Evolutionary conservation across 148 eudicot genomes (phyloP).

Genomic region (Simmondsia chinensis): DNA sequence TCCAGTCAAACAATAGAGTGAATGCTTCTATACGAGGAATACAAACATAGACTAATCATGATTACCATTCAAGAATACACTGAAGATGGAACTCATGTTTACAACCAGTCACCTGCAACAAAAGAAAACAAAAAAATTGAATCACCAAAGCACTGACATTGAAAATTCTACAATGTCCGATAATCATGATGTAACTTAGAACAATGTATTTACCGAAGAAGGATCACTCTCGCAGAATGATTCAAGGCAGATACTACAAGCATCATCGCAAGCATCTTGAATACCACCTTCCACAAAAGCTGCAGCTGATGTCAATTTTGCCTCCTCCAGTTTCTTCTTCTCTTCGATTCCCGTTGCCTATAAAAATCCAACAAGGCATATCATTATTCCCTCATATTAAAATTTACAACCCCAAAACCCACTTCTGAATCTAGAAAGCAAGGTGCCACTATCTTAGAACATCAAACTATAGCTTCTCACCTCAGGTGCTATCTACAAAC

Average conservation of each 20-base stretch:
- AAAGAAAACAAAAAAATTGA: conserved; percentile 3
- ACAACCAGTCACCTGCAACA: conserved; percentile 72
- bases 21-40: too few species aligned
- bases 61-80: conserved; percentile 97
- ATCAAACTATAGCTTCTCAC: too few species aligned
- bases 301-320: conserved; percentile 71
- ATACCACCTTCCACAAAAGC: conserved; percentile 83
- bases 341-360: conserved; percentile 37
- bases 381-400: too few species aligned
- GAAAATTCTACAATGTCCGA: too few species aligned
- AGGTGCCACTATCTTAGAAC: too few species aligned
- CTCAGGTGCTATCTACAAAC: too few species aligned
- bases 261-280: conserved; percentile 81
- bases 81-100: conserved; percentile 98
- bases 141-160: too few species aligned
- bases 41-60: background rate
- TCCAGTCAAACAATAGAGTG: too few species aligned
- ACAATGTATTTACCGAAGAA: conserved; percentile 40
- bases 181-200: too few species aligned
- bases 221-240: conserved; percentile 70
- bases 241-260: conserved; percentile 82
- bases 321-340: conserved; percentile 34
- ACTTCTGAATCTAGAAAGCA: too few species aligned
- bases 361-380: conserved; percentile 2
- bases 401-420: too few species aligned